Percentiles rank a stretch among this genome's conserved stretches.
Evolutionary conservation across 345 rosid genomes (phyloP).

Genomic region (Syzygium aromaticum): DNA sequence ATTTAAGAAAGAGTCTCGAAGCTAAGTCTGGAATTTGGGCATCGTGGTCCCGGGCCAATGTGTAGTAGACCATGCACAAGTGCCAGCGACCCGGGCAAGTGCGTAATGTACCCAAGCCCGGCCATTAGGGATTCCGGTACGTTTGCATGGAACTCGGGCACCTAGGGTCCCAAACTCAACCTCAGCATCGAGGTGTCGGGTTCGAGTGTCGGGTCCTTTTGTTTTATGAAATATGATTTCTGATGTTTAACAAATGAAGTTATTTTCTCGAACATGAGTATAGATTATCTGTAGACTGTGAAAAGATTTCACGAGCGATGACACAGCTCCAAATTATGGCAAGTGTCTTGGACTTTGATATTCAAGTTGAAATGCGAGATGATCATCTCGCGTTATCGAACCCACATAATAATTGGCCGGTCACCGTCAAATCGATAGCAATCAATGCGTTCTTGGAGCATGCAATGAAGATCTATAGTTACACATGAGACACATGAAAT

Average conservation of each 20-base stretch:
- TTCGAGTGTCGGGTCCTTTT: background rate
- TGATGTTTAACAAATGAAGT: background rate
- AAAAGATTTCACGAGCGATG: background rate
- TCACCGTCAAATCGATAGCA: background rate
- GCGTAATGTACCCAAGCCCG: too few relatives aligned
- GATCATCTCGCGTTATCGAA: background rate
- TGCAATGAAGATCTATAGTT: background rate
- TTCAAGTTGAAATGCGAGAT: background rate
- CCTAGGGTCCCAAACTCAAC: background rate
- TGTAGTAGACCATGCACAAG: background rate
- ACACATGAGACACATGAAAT: background rate
- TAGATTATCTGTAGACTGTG: rapidly evolving
- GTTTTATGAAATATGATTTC: background rate
- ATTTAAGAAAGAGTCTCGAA: background rate
- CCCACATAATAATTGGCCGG: background rate
- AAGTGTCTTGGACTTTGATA: rapidly evolving
- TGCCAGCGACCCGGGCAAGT: background rate
- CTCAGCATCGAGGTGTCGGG: background rate
- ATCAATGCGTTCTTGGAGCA: background rate
- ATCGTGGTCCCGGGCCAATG: background rate
- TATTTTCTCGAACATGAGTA: background rate
- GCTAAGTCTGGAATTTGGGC: rapidly evolving
- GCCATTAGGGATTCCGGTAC: background rate
- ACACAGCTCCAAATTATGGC: background rate
- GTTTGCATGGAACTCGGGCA: background rate